Conservation (phyloP, 768 basidiomycete species). For the Rhodosporidiobolus sp. region DNA sequence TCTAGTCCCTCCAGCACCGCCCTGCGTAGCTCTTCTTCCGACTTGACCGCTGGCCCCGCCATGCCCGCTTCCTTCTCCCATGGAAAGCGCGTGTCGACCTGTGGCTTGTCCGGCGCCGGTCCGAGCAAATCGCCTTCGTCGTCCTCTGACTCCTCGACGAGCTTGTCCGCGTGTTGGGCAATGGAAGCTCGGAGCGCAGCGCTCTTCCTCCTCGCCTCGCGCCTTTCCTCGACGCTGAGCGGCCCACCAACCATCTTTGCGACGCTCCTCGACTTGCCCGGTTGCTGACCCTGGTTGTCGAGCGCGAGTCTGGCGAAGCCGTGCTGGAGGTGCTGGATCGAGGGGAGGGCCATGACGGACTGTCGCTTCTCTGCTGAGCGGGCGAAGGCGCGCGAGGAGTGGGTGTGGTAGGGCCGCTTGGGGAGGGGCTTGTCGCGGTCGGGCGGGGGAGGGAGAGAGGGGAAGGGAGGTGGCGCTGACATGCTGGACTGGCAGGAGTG, state of each 20-base stretch:
- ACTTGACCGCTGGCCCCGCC: background rate
- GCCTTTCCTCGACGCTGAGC: background rate
- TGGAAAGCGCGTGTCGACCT: conserved; percentile 17
- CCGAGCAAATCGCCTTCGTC: conserved; percentile 53
- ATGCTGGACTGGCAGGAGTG: too few relatives aligned
- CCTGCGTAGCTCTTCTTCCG: conserved; percentile 6
- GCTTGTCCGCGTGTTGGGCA: background rate
- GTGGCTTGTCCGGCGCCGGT: conserved; percentile 60
- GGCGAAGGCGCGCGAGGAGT: conserved; percentile 61
- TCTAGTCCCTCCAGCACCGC: conserved; percentile 24
- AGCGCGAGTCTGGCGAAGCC: conserved; percentile 54
- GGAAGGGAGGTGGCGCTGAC: too few relatives aligned
- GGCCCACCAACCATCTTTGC: background rate
- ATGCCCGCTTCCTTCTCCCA: conserved; percentile 8
- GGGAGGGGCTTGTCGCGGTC: background rate
- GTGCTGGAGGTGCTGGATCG: conserved; percentile 91
- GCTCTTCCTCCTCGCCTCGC: background rate
- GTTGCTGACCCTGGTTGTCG: background rate
- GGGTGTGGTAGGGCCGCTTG: background rate
- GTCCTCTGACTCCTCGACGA: background rate
- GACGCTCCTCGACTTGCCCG: background rate
- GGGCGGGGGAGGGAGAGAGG: background rate
- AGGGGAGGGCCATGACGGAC: conserved; percentile 90
- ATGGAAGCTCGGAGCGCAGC: background rate
- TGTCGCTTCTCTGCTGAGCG: conserved; percentile 87